phyloP scores from a whole-genome alignment of 768 basidiomycete genomes.

The Boletales sp. region DNA sequence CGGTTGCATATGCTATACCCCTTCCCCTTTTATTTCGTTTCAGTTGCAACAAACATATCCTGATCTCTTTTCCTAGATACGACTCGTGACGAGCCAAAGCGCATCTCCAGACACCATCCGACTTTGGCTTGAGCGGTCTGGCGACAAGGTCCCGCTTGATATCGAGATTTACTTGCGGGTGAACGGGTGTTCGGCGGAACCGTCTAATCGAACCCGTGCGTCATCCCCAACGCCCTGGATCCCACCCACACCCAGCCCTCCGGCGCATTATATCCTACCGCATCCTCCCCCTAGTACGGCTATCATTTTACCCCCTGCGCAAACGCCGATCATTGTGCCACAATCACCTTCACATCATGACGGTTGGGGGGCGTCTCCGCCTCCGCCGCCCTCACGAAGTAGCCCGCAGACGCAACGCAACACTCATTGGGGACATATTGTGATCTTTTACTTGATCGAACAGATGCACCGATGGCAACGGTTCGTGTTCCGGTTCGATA shows the following conservation, averaged over 20 bases:
- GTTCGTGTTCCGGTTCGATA: conserved; percentile 78
- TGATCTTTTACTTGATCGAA: conserved; percentile 72
- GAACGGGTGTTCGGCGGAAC: conserved; percentile 26
- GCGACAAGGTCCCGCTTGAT: conserved; percentile 64
- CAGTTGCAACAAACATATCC: neutral
- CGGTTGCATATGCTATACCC: neutral
- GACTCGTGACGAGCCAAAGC: conserved; percentile 64
- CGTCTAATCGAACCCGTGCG: conserved; percentile 21
- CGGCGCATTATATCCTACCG: conserved; percentile 39
- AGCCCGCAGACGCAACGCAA: conserved; percentile 39
- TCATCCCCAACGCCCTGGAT: conserved; percentile 32
- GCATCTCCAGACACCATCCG: conserved; percentile 76
- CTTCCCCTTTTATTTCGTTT: neutral
- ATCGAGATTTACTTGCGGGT: conserved; percentile 77
- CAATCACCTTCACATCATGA: conserved; percentile 41
- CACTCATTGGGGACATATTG: conserved; percentile 78
- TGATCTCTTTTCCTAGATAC: conserved; percentile 47
- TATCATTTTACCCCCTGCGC: conserved; percentile 34
- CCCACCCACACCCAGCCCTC: conserved; percentile 27
- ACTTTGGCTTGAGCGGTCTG: conserved; percentile 80
- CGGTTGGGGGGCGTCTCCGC: conserved; percentile 35
- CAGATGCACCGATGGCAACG: conserved; percentile 83
- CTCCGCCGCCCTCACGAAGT: conserved; percentile 25
- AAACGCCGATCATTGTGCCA: conserved; percentile 45
- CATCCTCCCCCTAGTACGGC: conserved; percentile 24